Evolutionary conservation across 2,329 filamentous ascomycete genomes (phyloP).

Genomic region (Phialophora tarda): DNA sequence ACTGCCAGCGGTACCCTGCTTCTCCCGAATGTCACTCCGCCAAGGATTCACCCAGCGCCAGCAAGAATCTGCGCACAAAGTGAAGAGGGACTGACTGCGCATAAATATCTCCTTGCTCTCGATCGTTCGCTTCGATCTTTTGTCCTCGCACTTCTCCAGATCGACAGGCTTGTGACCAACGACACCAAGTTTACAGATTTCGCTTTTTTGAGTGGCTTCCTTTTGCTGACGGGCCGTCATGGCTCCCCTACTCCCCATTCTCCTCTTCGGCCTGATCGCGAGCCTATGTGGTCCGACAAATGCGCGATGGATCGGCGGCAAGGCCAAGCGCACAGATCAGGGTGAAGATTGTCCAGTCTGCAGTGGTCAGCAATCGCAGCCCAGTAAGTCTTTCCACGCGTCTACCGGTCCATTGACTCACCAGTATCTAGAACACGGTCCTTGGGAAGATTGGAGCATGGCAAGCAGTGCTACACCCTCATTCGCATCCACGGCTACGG

Average conservation of each 20-base stretch:
- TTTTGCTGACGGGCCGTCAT: background rate
- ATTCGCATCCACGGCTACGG: background rate
- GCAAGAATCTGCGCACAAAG: constrained; percentile 1
- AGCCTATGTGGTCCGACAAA: constrained; percentile 5
- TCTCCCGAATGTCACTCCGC: background rate
- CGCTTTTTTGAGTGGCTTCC: background rate
- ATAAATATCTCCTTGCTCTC: background rate
- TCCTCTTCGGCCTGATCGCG: constrained; percentile 8
- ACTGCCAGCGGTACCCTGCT: background rate
- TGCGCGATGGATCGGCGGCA: background rate
- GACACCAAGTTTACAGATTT: background rate
- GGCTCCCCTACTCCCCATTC: constrained; percentile 2
- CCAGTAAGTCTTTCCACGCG: background rate
- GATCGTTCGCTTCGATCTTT: background rate
- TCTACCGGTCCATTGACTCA: background rate
- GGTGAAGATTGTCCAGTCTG: constrained; percentile 4
- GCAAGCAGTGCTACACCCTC: background rate
- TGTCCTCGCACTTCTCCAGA: background rate
- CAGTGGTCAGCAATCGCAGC: background rate
- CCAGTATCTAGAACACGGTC: background rate
- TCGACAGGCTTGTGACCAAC: background rate
- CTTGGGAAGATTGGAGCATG: constrained; percentile 16
- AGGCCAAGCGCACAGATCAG: constrained; percentile 1
- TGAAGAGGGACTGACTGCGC: background rate
- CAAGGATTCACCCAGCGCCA: background rate